Base-by-base conservation (phyloP, 495 filamentous ascomycete species). In the Podospora didyma region DNA sequence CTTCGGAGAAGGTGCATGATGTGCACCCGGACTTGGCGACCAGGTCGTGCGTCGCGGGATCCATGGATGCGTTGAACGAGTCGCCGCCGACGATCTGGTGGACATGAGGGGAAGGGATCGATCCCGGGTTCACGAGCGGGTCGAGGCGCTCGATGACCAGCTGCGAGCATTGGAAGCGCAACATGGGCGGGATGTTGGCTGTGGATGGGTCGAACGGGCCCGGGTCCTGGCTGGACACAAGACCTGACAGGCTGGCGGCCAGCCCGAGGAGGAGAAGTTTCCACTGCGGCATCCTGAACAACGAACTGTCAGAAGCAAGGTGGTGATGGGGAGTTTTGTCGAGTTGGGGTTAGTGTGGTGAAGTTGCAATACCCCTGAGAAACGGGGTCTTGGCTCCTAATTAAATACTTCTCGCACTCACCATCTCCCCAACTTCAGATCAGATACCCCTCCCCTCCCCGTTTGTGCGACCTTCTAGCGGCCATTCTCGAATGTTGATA, bases 41-140 rank as follows among this genome's bases (percentile, higher is more conserved):
- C 2, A 65, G 68, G 54, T 73, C 69, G 58, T 65, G 59, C 6
- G 49, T 50, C 3, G 56, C 49, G 7, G 69, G 69, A 51, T 73
- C 73, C 83, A 89, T 87, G 49, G 67, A 74, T 49, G 87, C 78
- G 50, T 77, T 75, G 66, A 90, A 90, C 4, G 75, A 82, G 66
- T 80, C 86, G 59, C 85, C 85, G 28, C 88, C 88, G 61, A 82
- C 75, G 58, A 90, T 78, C 21, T 80, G 80, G 55, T 90, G 88
- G 1, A 85, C 78, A 71, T 90, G 87, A 44, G 68, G 66, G 7
- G 84, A 76, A 2, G 61, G 59, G 3, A 19, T 19, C 14, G 6
- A 19, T 6, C 45, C 45, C 1, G 45, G 45, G 22, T 22, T 47
- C 7, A 47, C 45, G 12, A 2, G 79, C 16, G 88, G 87, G 64